Percentiles rank a stretch among this genome's conserved stretches.
phyloP scores from a whole-genome alignment of 306 rosid species.

The Lotus japonicus region DNA sequence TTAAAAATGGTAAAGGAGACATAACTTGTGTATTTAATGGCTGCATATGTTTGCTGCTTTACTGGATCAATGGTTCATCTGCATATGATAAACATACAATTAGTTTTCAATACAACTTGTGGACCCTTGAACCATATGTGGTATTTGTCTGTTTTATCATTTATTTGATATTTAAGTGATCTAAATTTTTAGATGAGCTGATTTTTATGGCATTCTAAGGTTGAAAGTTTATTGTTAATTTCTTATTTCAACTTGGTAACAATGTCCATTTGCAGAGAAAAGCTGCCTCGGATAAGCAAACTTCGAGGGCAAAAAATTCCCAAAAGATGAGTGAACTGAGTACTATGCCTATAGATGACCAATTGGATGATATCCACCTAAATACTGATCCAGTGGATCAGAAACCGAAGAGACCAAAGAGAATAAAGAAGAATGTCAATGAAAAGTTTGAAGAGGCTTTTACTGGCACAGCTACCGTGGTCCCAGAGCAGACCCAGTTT shows the following conservation, averaged over 20 bases:
- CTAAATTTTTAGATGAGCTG: slow-evolving; percentile 2
- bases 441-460: slow-evolving; percentile 53
- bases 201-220: not conserved
- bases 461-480: slow-evolving; percentile 17
- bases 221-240: not conserved
- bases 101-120: too few species aligned
- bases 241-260: slow-evolving; percentile 14
- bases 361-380: slow-evolving; percentile 38
- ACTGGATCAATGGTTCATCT: too few species aligned
- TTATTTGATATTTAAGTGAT: not conserved
- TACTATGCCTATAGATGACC: slow-evolving; percentile 22
- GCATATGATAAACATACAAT: too few species aligned
- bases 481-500: slow-evolving; percentile 39
- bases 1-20: not conserved
- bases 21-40: not conserved
- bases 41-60: too few species aligned
- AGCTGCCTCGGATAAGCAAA: slow-evolving; percentile 39
- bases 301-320: slow-evolving; percentile 39
- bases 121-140: not conserved
- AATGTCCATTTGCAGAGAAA: slow-evolving; percentile 58
- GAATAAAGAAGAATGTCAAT: slow-evolving; percentile 59
- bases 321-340: slow-evolving; percentile 35
- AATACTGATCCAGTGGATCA: slow-evolving; percentile 35
- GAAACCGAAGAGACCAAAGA: slow-evolving; percentile 67
- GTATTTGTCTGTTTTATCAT: not conserved